Evolutionary conservation across 176 grass and related monocot species (phyloP), one percentile per base, ranked within the genome.

Genomic region (Miscanthus lutarioriparius): DNA sequence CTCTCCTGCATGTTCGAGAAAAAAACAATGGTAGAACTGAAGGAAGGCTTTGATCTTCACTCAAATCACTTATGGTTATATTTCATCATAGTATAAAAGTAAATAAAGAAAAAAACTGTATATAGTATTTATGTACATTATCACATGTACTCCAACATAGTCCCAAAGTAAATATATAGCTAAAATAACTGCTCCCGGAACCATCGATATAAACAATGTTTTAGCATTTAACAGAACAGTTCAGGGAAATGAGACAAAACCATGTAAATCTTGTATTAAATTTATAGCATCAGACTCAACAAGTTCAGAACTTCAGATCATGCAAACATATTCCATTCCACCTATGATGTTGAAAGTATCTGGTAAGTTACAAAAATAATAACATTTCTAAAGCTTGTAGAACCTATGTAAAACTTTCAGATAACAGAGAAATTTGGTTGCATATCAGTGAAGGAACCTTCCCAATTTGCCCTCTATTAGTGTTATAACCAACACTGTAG

Each of bases 11-110:
- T 25, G 23, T 12, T 62, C 10, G 4, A 62, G n/a, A 26, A 58
- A 62, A 61, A 25, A 62, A 62, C n/a, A 83, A 64, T 32, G 43
- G 40, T 68, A 72, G 22, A 87, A 22, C 17, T 73, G 80, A 83
- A 78, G n/a, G 23, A 9, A 33, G 11, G 1, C 20, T 66, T 66
- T 4, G 8, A 47, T 64, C 7, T 48, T 53, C 16, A 30, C 48
- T 22, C 30, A 36, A 37, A 38, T 82, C 9, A 20, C 15, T 72
- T 47, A n/a, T 47, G 10, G 19, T n/a, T 25, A 80, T 25, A 67
- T 80, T 32, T 67, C 68, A 43, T 67, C 68, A 43, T 40, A 63
- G 10, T 7, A 62, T 63, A 72, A 27, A 26, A 56, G n/a, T 62
- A 82, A 72, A 58, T 72, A 54, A 40, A 25, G 1, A 82, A 71